These are phyloP conservation scores for Lactuca sativa DNA, from an alignment of 129 eudicot genomes.

Conservation along the genomic window DNA sequence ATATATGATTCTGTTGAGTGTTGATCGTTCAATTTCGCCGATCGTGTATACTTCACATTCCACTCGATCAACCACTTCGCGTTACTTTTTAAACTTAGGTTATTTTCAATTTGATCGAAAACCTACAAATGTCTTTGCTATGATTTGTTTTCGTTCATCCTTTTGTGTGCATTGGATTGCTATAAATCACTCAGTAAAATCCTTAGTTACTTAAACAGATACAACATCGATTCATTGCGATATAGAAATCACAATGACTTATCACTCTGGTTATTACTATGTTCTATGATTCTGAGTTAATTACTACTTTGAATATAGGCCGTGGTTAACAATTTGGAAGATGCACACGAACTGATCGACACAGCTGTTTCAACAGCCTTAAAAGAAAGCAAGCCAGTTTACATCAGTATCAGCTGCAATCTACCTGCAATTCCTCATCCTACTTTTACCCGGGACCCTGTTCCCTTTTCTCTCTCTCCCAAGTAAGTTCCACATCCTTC, in stretches of 20 bases:
- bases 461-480: not conserved
- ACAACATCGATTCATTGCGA: not conserved
- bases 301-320: slow-evolving; percentile 33
- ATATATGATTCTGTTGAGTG: not conserved
- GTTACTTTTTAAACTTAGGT: not conserved
- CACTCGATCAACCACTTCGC: not conserved
- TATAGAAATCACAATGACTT: not conserved
- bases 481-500: not conserved
- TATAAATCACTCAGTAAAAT: not conserved
- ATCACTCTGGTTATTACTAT: not conserved
- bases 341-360: slow-evolving; percentile 68
- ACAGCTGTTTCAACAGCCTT: slow-evolving; percentile 71
- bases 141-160: not conserved
- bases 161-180: not conserved
- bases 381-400: slow-evolving; percentile 71
- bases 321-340: slow-evolving; percentile 72
- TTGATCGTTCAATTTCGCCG: not conserved
- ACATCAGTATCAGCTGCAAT: slow-evolving; percentile 54
- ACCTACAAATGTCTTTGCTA: not conserved
- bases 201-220: not conserved
- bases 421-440: slow-evolving; percentile 16
- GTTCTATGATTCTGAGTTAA: not conserved
- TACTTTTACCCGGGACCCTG: not conserved
- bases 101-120: too few species aligned
- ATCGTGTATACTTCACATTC: not conserved